Base-by-base conservation (phyloP, 208 protist species). In the Wallacemonas sp. region DNA sequence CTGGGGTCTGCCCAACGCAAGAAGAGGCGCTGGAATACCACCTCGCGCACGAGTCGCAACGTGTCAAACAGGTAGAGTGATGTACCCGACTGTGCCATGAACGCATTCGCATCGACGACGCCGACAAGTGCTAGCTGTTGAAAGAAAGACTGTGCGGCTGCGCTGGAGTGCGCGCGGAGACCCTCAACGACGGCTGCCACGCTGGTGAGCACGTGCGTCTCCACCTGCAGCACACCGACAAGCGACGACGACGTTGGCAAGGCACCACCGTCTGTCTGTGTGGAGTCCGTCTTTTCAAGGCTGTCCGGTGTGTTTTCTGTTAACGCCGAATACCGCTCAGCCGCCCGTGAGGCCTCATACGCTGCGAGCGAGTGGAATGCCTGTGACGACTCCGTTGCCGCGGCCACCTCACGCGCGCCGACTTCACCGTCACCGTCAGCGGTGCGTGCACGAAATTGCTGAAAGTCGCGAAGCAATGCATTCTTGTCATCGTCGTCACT, bases 1-100 rank as follows among this genome's bases (percentile, higher is more conserved):
- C 75, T 68, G 1, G 83, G 71, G 34, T 81, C 68, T 0, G 65
- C 69, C 86, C 87, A 96, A 46, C 80, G 84, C 39, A 89, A 63
- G 57, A 96, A 92, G 46, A 94, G 80, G 50, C 83, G 85, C 61
- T 93, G 90, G 48, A 84, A 93, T 22, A 85, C 81, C 8, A 86
- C 84, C 44, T 82, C 66, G 10, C 76, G 76, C 39, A 83, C 81
- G 1, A 91, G 59, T 9, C 67, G 66, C 42, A 87, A 61, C n/a
- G 83, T 87, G 65, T 91, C 78, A 8, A 92, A 53, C 45, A 83
- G 68, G 36, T 85, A 73, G 32, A 96, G 78, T 12, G 81, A 79
- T 2, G 85, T 93, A 2, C 80, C 80, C 13, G 68, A 80, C 76
- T 96, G 90, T 13, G 78, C 80, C n/a, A 96, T 74, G 61, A 93